phyloP scores from a whole-genome alignment of 1,139 yeast genomes.

The Pichia sp. region DNA sequence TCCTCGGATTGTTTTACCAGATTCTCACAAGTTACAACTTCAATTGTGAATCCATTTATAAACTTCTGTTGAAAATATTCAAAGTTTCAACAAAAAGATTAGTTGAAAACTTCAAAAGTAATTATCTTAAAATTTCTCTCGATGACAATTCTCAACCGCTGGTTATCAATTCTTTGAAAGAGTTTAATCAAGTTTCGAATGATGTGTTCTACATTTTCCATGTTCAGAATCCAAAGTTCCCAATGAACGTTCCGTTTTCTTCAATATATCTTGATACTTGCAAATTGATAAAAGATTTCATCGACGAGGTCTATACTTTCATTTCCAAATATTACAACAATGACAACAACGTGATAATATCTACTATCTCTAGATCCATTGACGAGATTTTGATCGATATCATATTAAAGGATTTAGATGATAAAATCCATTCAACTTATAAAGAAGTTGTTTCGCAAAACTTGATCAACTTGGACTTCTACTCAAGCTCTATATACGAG shows the following conservation, averaged over 20 bases:
- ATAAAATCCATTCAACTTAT: constrained; percentile 65
- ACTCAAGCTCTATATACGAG: constrained; percentile 57
- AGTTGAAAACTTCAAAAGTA: constrained; percentile 53
- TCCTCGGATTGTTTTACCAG: constrained; percentile 70
- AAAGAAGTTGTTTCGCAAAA: constrained; percentile 92
- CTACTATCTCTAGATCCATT: constrained; percentile 56
- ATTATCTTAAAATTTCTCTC: constrained; percentile 60
- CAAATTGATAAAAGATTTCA: constrained; percentile 62
- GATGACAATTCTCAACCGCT: constrained; percentile 91
- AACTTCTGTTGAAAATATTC: constrained; percentile 57
- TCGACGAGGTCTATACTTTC: constrained; percentile 60
- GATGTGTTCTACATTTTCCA: constrained; percentile 67
- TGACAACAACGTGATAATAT: constrained; percentile 43
- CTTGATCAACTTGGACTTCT: constrained; percentile 81
- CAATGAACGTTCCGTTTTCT: constrained; percentile 83
- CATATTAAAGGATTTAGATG: constrained; percentile 62
- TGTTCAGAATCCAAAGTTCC: constrained; percentile 47
- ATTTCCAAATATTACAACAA: constrained; percentile 60
- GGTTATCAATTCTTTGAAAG: constrained; percentile 54
- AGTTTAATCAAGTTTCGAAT: constrained; percentile 58
- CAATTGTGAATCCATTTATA: constrained; percentile 58
- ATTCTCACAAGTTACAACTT: constrained; percentile 72
- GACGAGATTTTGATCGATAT: constrained; percentile 69
- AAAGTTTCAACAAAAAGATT: constrained; percentile 56
- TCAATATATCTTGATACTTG: constrained; percentile 85